These are phyloP conservation scores for Lindgomyces ingoldianus DNA, from an alignment of 495 filamentous ascomycete species.

Conservation along the genomic window DNA sequence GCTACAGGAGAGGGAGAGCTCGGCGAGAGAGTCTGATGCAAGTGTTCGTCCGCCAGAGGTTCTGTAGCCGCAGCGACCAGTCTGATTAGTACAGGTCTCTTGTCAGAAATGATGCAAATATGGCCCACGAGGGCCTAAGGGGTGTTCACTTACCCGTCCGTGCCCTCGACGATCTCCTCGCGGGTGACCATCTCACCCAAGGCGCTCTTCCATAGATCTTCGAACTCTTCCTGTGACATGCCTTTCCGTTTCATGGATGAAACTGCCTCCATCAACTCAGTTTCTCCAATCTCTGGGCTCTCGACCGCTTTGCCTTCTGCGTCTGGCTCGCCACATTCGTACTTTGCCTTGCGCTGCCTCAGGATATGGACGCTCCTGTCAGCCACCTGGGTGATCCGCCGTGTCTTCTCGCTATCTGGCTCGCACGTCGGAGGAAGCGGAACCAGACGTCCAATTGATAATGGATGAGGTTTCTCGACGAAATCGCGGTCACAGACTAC, in stretches of 20 bases:
- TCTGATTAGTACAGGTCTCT: constrained; percentile 40
- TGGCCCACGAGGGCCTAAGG: not conserved
- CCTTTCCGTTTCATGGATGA: constrained; percentile 70
- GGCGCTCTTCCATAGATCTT: constrained; percentile 84
- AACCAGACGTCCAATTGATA: constrained; percentile 76
- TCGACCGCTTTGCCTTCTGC: constrained; percentile 58
- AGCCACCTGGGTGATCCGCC: constrained; percentile 80
- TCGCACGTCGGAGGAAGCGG: constrained; percentile 93
- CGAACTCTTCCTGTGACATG: constrained; percentile 85
- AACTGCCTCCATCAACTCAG: constrained; percentile 74
- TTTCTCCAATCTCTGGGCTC: constrained; percentile 67
- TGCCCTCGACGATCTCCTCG: constrained; percentile 75
- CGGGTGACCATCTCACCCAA: constrained; percentile 78
- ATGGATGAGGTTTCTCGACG: constrained; percentile 78
- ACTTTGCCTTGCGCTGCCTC: constrained; percentile 80
- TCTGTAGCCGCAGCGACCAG: constrained; percentile 65
- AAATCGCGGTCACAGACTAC: constrained; percentile 85
- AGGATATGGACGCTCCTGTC: constrained; percentile 87
- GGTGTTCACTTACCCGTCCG: constrained; percentile 70
- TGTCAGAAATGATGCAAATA: constrained; percentile 27
- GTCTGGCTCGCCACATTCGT: constrained; percentile 81
- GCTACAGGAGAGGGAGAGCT: constrained; percentile 83
- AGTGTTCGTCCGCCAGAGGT: constrained; percentile 55
- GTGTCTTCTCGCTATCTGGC: constrained; percentile 88
- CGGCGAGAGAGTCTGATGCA: constrained; percentile 78